Base-by-base conservation (phyloP, 1,284 basidiomycete genomes). In the Ceratobasidium sp. region DNA sequence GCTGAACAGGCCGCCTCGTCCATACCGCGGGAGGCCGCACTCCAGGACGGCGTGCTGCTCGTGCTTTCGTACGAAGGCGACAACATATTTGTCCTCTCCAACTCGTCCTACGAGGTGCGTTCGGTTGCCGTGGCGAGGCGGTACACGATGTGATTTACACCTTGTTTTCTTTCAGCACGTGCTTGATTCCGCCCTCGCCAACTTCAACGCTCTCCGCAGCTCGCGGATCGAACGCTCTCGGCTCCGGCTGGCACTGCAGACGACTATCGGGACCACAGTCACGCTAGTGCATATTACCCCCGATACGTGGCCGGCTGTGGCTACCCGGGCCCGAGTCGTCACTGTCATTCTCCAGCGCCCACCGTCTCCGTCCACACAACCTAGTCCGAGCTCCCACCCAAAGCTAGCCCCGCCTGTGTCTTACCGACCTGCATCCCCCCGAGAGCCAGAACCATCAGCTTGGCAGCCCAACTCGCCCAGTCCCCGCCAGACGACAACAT, bases 131-230 rank as follows among this genome's bases (percentile, higher is more conserved):
- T 35, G 64, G 30, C 52, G 30, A 46, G 30, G 16, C 38, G 11
- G n/a, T 38, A 2, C 57, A 26, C 7, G 23, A 2, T 55, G 23
- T 67, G 55, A 69, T 69, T 55, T 11, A 57, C 52, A 30, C 32
- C 41, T 44, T 59, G n/a, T 67, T 43, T 67, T 32, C 26, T 18
- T 69, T 28, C 54, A 70, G 67, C 67, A 70, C 67, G 67, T 70
- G 67, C 67, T 70, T 21, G 67, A 70, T 38, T 59, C 67, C 7
- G 67, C 67, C 44, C 67, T 70, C 67, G 14, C 67, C 35, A 49
- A 70, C 67, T 49, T 70, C 14, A 28, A 4, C 28, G 26, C 52
- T 1, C 67, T 70, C 18, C 49, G 41, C 28, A 7, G 23, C 32
- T 55, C 52, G 9, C 41, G 32, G 41, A 35, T 32, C 2, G 67